Evolutionary conservation across 139 green algal genomes (phyloP), one percentile per base, ranked within the genome.

Genomic region (Spirogloea muscicola): DNA sequence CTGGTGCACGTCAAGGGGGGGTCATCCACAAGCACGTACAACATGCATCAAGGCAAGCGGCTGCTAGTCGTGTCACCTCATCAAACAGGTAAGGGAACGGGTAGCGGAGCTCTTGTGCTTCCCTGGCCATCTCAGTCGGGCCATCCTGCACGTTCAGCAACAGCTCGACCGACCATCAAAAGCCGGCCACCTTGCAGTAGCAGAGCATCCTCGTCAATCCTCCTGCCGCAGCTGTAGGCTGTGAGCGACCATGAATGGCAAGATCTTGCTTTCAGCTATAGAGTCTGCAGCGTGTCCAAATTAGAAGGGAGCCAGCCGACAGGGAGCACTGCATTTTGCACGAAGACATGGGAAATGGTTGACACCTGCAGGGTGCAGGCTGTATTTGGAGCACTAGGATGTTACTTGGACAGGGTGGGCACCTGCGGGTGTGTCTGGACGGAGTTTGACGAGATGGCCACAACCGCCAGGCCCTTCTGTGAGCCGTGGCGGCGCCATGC

Each of bases 381-480:
- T n/a, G n/a, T n/a, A n/a, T n/a, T n/a, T n/a, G n/a, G n/a, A n/a
- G n/a, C n/a, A n/a, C n/a, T n/a, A n/a, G n/a, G n/a, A n/a, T n/a
- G n/a, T n/a, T n/a, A n/a, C n/a, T n/a, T n/a, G n/a, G n/a, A n/a
- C n/a, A n/a, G n/a, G n/a, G n/a, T n/a, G n/a, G n/a, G n/a, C 2
- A 76, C 84, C 84, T 91, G 85, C 0, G 88, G 88, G 73, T 93
- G 88, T 13, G 88, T 92, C 60, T 88, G 18, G 0, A 63, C 31
- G n/a, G 60, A 85, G 75, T 95, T 95, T 62, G 84, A 87, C 27
- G 73, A 87, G 77, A 95, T 93, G 61, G 84, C 90, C 44, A 96
- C 74, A 16, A 89, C 81, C 7, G 63, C 79, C 4, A 95, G 59
- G 0, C 87, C 90, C 41, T 86, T 85, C 0, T 52, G 27, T 43